These are phyloP conservation scores for Pseudogymnoascus pannorum DNA, from an alignment of 2,329 filamentous ascomycete genomes.

Conservation along the genomic window DNA sequence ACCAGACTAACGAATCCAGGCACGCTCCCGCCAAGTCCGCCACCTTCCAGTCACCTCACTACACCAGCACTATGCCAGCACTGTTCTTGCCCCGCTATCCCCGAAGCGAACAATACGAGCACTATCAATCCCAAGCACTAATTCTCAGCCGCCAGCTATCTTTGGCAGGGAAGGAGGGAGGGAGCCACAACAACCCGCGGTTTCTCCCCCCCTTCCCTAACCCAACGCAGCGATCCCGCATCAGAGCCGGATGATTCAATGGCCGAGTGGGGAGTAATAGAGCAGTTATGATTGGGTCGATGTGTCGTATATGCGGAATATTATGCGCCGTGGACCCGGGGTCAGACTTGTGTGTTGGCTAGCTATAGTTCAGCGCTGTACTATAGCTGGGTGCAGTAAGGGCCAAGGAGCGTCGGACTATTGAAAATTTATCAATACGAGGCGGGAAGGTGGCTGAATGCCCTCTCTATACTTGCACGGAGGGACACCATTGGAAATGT, in stretches of 20 bases:
- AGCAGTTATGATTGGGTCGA: neutral
- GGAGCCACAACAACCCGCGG: neutral
- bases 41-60: neutral
- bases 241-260: neutral
- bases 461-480: neutral
- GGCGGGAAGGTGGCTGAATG: neutral
- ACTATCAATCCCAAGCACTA: neutral
- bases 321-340: neutral
- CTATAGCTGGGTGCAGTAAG: slow-evolving; percentile 2
- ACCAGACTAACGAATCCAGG: neutral
- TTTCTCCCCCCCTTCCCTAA: neutral
- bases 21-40: neutral
- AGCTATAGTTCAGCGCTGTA: neutral
- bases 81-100: neutral
- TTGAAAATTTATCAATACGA: slow-evolving; percentile 5
- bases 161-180: neutral
- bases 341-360: slow-evolving; percentile 1
- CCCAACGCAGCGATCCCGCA: neutral
- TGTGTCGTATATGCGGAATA: slow-evolving; percentile 2
- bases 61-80: too few species aligned
- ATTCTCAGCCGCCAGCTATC: neutral
- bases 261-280: neutral
- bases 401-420: neutral
- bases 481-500: neutral
- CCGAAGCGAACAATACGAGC: neutral